Evolutionary conservation across 148 eudicot genomes (phyloP).

Genomic region (Fagopyrum homotropicum): DNA sequence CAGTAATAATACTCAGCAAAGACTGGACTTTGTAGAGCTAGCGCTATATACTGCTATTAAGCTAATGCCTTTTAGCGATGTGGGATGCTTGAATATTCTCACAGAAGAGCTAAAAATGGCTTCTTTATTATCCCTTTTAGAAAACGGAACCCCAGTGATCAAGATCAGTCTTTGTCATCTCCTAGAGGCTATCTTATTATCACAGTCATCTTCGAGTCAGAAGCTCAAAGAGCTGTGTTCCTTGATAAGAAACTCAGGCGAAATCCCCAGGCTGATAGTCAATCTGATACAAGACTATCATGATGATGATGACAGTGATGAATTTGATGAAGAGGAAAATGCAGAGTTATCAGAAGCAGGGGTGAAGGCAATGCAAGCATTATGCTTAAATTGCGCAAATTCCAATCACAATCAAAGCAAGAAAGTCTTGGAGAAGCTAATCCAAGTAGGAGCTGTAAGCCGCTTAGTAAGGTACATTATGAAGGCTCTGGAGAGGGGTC

Average conservation of each 20-base stretch:
- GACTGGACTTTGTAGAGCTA: slow-evolving; percentile 36
- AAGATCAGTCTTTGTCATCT: slow-evolving; percentile 41
- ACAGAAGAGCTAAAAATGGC: slow-evolving; percentile 33
- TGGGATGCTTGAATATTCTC: slow-evolving; percentile 29
- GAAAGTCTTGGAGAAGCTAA: slow-evolving; percentile 23
- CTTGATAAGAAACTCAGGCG: slow-evolving; percentile 26
- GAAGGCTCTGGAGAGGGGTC: slow-evolving; percentile 16
- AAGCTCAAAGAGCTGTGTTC: slow-evolving; percentile 26
- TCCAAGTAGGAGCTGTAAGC: slow-evolving; percentile 30
- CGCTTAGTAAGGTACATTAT: slow-evolving; percentile 28
- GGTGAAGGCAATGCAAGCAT: slow-evolving; percentile 31
- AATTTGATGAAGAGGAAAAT: background rate
- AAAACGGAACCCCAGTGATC: slow-evolving; percentile 31
- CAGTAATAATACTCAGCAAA: slow-evolving; percentile 11
- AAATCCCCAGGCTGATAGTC: slow-evolving; percentile 22
- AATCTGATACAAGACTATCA: slow-evolving; percentile 16
- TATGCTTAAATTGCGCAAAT: slow-evolving; percentile 18
- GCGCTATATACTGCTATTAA: slow-evolving; percentile 43
- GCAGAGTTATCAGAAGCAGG: slow-evolving; percentile 29
- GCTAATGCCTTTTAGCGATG: slow-evolving; percentile 30
- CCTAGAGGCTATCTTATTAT: slow-evolving; percentile 21
- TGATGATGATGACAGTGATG: background rate
- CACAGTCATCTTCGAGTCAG: slow-evolving; percentile 19
- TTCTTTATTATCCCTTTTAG: slow-evolving; percentile 28
- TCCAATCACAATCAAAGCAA: background rate